Evolutionary conservation across 78 protist genomes (phyloP).

Genomic region (slime mould (Dictyostelium discoideum)): DNA sequence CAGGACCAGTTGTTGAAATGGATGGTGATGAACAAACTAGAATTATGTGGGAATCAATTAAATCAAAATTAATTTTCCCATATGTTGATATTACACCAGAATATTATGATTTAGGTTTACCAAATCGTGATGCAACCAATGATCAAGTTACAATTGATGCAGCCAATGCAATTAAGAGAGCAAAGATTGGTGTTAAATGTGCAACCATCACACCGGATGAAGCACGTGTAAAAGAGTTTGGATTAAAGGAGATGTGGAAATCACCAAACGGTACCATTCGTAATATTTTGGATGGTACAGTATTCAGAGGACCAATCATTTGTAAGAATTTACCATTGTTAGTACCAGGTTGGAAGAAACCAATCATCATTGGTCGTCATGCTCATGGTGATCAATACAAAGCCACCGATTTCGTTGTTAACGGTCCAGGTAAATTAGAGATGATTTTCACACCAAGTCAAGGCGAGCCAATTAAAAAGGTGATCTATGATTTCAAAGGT

Average conservation of each 20-base stretch:
- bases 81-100: conserved; percentile 8
- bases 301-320: conserved; percentile 97
- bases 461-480: conserved; percentile 63
- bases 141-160: conserved; percentile 92
- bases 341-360: conserved; percentile 93
- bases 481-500: conserved; percentile 71
- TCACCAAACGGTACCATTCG: conserved; percentile 95
- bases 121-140: conserved; percentile 87
- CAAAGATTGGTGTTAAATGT: conserved; percentile 96
- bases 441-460: conserved; percentile 86
- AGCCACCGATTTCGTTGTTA: conserved; percentile 91
- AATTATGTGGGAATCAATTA: conserved; percentile 92
- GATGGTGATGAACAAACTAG: conserved; percentile 91
- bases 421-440: conserved; percentile 73
- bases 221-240: conserved; percentile 89
- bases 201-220: conserved; percentile 98
- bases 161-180: conserved; percentile 91
- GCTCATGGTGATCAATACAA: conserved; percentile 95
- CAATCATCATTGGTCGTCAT: conserved; percentile 96
- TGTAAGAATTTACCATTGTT: conserved; percentile 91
- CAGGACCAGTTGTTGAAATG: conserved; percentile 84
- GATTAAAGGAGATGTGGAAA: conserved; percentile 95
- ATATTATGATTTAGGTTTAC: conserved; percentile 91
- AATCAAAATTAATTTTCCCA: conserved; percentile 62
- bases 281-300: conserved; percentile 92